phyloP scores from a whole-genome alignment of 2,329 filamentous ascomycete species.

The Fusarium nodosum region DNA sequence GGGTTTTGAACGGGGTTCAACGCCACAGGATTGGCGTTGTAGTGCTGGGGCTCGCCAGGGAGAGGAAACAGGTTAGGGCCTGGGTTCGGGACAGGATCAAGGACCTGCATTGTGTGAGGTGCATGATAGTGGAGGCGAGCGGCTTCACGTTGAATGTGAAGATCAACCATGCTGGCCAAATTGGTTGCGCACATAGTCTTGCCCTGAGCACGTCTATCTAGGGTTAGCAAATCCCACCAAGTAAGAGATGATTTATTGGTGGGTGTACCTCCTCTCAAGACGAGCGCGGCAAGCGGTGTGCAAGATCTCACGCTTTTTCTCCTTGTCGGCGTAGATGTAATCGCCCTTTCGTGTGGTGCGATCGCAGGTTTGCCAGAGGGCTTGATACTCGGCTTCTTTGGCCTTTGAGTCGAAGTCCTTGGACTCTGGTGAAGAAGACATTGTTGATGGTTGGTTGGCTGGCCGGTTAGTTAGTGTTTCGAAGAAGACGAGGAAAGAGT shows the following conservation, averaged over 20 bases:
- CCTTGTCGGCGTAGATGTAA: slow-evolving; percentile 19
- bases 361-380: slow-evolving; percentile 46
- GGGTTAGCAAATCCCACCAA: neutral
- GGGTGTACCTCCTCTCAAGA: slow-evolving; percentile 32
- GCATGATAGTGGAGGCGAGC: slow-evolving; percentile 6
- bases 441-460: neutral
- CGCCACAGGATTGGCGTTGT: neutral
- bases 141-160: slow-evolving; percentile 42
- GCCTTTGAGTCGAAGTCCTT: slow-evolving; percentile 12
- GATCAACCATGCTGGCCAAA: slow-evolving; percentile 33
- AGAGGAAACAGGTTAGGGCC: neutral
- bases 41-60: neutral
- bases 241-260: neutral
- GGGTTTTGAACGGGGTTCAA: neutral
- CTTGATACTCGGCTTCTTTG: slow-evolving; percentile 47
- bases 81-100: neutral
- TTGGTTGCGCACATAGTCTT: slow-evolving; percentile 33
- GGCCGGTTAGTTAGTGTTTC: neutral
- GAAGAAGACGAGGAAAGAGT: neutral
- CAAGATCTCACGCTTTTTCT: slow-evolving; percentile 27
- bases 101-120: neutral
- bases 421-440: slow-evolving; percentile 22
- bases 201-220: slow-evolving; percentile 14
- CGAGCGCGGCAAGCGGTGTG: slow-evolving; percentile 4
- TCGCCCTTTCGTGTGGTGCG: slow-evolving; percentile 30